phyloP scores from a whole-genome alignment of 1,284 basidiomycete genomes.

The Cutaneotrichosporon mucoides region DNA sequence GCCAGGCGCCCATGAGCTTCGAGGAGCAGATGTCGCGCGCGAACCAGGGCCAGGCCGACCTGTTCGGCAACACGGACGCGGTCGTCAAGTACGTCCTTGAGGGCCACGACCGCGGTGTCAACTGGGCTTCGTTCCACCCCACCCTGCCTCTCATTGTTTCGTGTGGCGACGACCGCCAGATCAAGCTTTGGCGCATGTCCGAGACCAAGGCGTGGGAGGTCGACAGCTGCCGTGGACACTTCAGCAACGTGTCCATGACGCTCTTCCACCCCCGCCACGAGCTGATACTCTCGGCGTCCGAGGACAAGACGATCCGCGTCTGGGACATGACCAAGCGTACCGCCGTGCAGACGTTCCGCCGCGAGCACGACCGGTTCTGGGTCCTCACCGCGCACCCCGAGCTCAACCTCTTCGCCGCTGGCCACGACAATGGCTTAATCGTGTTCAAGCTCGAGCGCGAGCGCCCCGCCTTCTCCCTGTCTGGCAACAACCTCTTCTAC shows the following conservation, averaged over 20 bases:
- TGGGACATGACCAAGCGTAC: constrained; percentile 94
- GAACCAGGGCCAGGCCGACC: constrained; percentile 56
- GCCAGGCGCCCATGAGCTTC: constrained; percentile 54
- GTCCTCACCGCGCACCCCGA: constrained; percentile 94
- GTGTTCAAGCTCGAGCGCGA: constrained; percentile 99
- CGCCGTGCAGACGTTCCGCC: constrained; percentile 94
- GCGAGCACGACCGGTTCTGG: constrained; percentile 99
- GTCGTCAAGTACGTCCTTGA: constrained; percentile 97
- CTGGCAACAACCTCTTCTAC: constrained; percentile 90
- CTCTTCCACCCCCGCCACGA: constrained; percentile 99
- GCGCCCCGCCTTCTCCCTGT: constrained; percentile 89
- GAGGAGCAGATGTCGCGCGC: constrained; percentile 55
- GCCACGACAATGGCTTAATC: constrained; percentile 95
- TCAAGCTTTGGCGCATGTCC: constrained; percentile 99
- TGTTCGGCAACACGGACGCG: constrained; percentile 60
- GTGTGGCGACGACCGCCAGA: constrained; percentile 92
- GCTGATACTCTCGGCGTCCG: constrained; percentile 71
- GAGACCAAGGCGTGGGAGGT: constrained; percentile 99
- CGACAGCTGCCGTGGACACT: constrained; percentile 97
- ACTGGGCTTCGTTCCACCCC: constrained; percentile 91
- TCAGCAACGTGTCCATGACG: constrained; percentile 95
- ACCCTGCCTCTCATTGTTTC: constrained; percentile 95
- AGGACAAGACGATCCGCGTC: constrained; percentile 75
- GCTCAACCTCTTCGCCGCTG: constrained; percentile 94
- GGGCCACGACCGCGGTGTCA: constrained; percentile 97